A percentile compares a stretch with the other conserved stretches of the same genome.
These are phyloP conservation scores for Aphanomyces stellatus DNA, from an alignment of 352 stramenopile genomes.

Conservation along the genomic window DNA sequence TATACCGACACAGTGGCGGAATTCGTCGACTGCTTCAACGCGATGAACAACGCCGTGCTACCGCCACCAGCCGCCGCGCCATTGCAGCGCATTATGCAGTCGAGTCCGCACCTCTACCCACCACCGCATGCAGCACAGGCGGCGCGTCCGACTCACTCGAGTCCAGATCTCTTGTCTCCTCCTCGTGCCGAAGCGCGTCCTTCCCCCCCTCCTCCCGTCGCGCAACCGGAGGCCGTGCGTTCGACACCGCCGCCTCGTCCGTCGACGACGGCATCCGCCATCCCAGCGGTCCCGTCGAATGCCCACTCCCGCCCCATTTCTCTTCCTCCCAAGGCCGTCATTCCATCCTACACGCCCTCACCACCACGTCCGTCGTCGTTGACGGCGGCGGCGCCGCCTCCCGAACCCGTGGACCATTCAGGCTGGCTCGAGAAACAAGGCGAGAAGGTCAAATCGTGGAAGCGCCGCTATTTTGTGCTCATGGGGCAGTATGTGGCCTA, in stretches of 20 bases:
- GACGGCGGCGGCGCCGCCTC: background rate
- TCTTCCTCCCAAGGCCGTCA: slow-evolving; percentile 56
- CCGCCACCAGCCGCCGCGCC: slow-evolving; percentile 52
- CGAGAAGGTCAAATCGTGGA: background rate
- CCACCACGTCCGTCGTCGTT: background rate
- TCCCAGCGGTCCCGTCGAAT: no score
- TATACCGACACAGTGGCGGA: slow-evolving; percentile 64
- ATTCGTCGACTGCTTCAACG: slow-evolving; percentile 83
- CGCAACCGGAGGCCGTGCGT: no score
- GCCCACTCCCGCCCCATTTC: no score
- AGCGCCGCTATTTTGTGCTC: background rate
- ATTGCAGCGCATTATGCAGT: no score
- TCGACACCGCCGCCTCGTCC: no score
- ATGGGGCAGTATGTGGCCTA: background rate
- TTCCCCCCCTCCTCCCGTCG: no score
- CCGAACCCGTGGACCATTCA: slow-evolving; percentile 26
- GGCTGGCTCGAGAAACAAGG: slow-evolving; percentile 51
- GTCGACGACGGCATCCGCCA: no score
- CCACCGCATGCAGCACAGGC: no score
- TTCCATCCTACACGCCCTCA: slow-evolving; percentile 26
- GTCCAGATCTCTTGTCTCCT: no score
- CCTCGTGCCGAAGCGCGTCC: no score
- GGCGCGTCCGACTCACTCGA: no score
- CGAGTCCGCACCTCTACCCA: no score
- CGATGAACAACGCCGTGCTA: slow-evolving; percentile 70